phyloP scores from a whole-genome alignment of 192 early-diverging fungal genomes.

The Paraglomus brasilianum region DNA sequence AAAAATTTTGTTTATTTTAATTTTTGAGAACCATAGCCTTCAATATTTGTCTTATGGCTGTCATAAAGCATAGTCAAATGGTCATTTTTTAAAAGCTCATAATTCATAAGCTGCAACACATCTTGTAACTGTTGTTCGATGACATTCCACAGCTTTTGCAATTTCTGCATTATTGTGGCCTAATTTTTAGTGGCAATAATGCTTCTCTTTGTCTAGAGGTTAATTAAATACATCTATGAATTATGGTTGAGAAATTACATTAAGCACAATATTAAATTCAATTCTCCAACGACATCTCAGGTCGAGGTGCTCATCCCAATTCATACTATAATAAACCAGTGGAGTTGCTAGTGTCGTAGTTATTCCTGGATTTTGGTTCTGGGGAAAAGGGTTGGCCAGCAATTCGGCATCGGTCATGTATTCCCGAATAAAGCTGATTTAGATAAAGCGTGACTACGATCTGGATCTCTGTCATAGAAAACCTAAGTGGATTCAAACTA shows the following conservation, averaged over 20 bases:
- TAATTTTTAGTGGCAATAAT: no score
- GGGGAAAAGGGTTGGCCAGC: not conserved
- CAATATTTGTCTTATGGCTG: no score
- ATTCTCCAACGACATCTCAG: not conserved
- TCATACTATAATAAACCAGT: constrained; percentile 2
- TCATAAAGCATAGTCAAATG: no score
- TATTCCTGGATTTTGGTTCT: constrained; percentile 9
- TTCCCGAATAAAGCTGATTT: not conserved
- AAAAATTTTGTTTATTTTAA: no score
- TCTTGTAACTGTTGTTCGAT: no score
- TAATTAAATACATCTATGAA: no score
- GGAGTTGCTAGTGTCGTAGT: not conserved
- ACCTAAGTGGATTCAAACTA: not conserved
- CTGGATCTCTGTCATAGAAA: not conserved
- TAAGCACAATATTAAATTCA: constrained; percentile 4
- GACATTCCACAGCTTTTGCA: no score
- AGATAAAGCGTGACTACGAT: not conserved
- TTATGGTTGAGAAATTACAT: not conserved
- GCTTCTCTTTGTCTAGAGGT: no score
- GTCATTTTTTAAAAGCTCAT: no score
- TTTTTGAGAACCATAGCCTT: no score
- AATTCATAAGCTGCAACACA: no score
- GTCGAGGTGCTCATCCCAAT: constrained; percentile 1
- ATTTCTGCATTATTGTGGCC: no score
- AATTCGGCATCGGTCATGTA: not conserved